A percentile compares a stretch with the other conserved stretches of the same genome.
These are phyloP conservation scores for Xylaria sp. DNA, from an alignment of 2,329 filamentous ascomycete genomes.

Conservation along the genomic window DNA sequence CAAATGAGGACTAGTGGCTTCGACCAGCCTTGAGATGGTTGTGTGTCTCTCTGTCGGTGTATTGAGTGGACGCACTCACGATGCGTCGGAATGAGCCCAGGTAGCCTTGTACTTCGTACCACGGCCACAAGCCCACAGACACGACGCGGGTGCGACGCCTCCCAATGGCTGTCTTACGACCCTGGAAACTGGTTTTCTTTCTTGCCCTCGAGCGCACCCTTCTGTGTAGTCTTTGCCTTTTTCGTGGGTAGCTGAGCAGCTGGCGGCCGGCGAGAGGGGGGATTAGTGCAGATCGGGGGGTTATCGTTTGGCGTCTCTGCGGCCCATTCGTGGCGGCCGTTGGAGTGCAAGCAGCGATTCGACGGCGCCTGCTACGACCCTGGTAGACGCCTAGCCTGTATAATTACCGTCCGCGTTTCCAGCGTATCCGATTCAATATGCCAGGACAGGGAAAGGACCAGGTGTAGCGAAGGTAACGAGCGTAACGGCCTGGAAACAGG, in stretches of 20 bases:
- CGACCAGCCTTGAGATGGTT: constrained; percentile 24
- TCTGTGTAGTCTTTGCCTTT: constrained; percentile 29
- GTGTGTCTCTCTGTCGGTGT: constrained; percentile 31
- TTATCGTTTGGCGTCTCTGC: constrained; percentile 30
- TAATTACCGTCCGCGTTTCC: constrained; percentile 12
- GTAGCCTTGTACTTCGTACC: constrained; percentile 36
- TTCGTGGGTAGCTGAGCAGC: constrained; percentile 26
- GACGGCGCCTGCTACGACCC: constrained; percentile 29
- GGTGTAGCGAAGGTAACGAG: constrained; percentile 31
- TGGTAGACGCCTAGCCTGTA: constrained; percentile 21
- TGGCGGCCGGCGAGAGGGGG: constrained; percentile 25
- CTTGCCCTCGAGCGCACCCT: constrained; percentile 4
- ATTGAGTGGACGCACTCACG: constrained; percentile 31
- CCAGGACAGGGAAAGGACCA: constrained; percentile 20
- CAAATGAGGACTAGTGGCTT: constrained; percentile 40
- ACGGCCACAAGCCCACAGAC: constrained; percentile 29
- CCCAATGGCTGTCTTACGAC: constrained; percentile 32
- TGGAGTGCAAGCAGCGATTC: constrained; percentile 30
- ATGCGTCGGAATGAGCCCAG: constrained; percentile 35
- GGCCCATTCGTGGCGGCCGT: constrained; percentile 33
- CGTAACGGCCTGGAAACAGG: constrained; percentile 29
- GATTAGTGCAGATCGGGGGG: constrained; percentile 31
- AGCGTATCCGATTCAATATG: constrained; percentile 22
- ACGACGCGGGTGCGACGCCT: constrained; percentile 33
- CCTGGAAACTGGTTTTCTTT: constrained; percentile 30